These are phyloP conservation scores for Pleurotus pulmonarius DNA, from an alignment of 768 basidiomycete species.

Conservation along the genomic window DNA sequence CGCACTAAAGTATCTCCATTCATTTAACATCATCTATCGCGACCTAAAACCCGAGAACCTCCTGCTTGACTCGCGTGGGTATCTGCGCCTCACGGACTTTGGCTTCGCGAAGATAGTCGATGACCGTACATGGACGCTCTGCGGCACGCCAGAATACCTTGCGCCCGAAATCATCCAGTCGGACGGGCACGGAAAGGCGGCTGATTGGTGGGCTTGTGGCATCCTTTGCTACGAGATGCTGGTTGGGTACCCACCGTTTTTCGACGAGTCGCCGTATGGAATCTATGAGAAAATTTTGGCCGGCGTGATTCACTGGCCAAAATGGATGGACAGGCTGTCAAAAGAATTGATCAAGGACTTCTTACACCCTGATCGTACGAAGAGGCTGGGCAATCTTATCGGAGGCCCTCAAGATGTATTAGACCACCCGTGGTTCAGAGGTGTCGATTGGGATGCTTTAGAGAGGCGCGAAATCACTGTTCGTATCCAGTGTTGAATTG, in stretches of 20 bases:
- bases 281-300: conserved; percentile 97
- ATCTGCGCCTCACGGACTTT: conserved; percentile 94
- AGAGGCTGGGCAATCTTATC: conserved; percentile 89
- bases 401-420: conserved; percentile 91
- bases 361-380: conserved; percentile 86
- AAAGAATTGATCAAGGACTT: conserved; percentile 86
- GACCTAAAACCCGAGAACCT: conserved; percentile 99
- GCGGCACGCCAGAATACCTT: conserved; percentile 94
- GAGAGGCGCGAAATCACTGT: conserved; percentile 86
- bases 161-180: conserved; percentile 98
- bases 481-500: conserved; percentile 17
- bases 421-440: conserved; percentile 92
- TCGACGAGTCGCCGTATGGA: conserved; percentile 95
- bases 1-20: conserved; percentile 91
- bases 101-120: conserved; percentile 98
- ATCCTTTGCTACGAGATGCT: conserved; percentile 98
- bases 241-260: conserved; percentile 98
- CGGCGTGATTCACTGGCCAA: conserved; percentile 89
- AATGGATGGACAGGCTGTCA: conserved; percentile 83
- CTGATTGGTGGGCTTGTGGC: conserved; percentile 99
- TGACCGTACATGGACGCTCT: conserved; percentile 97
- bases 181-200: conserved; percentile 96
- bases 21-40: conserved; percentile 96
- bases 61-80: conserved; percentile 90
- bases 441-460: conserved; percentile 89